These are phyloP conservation scores for Corylus americana DNA, from an alignment of 306 rosid genomes.

Conservation along the genomic window DNA sequence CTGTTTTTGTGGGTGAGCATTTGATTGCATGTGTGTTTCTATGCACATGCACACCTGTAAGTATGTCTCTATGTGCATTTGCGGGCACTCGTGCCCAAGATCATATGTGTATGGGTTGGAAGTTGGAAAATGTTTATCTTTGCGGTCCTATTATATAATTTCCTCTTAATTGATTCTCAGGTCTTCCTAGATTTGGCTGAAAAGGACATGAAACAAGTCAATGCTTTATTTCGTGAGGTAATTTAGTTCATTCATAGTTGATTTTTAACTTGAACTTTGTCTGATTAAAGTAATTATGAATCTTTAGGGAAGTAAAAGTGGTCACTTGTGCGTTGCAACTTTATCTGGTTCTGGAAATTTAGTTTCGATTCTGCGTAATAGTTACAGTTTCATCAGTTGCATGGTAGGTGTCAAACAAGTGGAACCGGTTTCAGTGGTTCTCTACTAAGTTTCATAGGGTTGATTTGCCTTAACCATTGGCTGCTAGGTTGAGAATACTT, in stretches of 20 bases:
- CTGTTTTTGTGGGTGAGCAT: background rate
- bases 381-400: background rate
- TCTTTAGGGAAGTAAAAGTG: background rate
- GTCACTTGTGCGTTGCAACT: background rate
- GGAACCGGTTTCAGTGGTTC: background rate
- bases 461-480: background rate
- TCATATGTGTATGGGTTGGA: conserved; percentile 8
- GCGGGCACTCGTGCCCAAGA: background rate
- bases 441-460: background rate
- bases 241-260: conserved; percentile 11
- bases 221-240: conserved; percentile 84
- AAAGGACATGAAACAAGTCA: conserved; percentile 89
- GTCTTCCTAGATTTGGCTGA: conserved; percentile 84
- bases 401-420: conserved; percentile 9
- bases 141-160: conserved; percentile 19
- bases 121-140: conserved; percentile 6
- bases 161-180: conserved; percentile 43
- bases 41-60: background rate
- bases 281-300: background rate
- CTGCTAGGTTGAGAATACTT: background rate
- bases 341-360: background rate
- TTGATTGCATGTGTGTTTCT: background rate
- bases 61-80: background rate
- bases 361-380: background rate
- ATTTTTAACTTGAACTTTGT: background rate